phyloP scores from a whole-genome alignment of 495 filamentous ascomycete species.

The Hypoxylon crocopeplum region DNA sequence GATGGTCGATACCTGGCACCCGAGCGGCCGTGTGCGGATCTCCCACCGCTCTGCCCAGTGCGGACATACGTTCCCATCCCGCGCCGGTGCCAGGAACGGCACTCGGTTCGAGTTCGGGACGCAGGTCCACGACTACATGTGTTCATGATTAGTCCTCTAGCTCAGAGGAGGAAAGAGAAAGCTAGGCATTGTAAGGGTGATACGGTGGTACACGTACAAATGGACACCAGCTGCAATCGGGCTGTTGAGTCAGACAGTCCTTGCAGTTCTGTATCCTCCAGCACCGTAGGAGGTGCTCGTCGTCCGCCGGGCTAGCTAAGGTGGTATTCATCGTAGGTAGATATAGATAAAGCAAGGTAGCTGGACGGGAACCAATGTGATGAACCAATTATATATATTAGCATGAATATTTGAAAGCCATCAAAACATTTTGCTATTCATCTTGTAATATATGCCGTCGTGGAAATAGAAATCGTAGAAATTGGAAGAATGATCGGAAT shows the following conservation, averaged over 20 bases:
- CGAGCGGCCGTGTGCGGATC: conserved; percentile 54
- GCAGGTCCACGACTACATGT: conserved; percentile 54
- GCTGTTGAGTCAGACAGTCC: conserved; percentile 46
- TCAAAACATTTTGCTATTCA: conserved; percentile 12
- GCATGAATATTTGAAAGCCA: no score
- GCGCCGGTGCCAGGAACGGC: conserved; percentile 54
- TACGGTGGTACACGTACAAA: conserved; percentile 43
- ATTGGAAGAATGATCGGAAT: no score
- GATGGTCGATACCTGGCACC: conserved; percentile 60
- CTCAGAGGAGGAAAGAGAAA: no score
- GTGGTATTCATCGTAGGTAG: conserved; percentile 12
- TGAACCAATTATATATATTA: no score
- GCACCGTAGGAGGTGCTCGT: conserved; percentile 50
- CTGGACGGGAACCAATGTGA: neutral
- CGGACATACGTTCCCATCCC: conserved; percentile 54
- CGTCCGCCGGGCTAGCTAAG: conserved; percentile 11
- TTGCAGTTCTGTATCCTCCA: conserved; percentile 55
- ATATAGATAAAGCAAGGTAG: neutral
- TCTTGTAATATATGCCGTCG: no score
- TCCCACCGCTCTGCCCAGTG: conserved; percentile 59
- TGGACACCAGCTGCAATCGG: conserved; percentile 60
- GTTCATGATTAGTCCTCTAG: neutral
- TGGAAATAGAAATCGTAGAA: no score
- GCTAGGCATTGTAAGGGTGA: no score
- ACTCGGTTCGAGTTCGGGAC: conserved; percentile 51